Conservation (phyloP, 2,329 filamentous ascomycete genomes). For the Mariannaea sp. region DNA sequence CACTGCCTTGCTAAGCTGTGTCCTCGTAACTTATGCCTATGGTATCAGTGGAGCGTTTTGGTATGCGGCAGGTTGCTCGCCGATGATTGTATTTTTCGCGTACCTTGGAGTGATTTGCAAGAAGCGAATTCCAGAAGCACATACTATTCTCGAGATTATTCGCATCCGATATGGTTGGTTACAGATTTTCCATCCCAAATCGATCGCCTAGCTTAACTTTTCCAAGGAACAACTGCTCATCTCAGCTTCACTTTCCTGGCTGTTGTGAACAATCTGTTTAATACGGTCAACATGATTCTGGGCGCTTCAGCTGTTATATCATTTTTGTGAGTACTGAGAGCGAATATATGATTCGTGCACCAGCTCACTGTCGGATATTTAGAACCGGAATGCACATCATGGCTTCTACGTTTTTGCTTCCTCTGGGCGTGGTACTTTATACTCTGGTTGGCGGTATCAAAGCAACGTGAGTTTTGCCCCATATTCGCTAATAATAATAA, state of each 20-base stretch:
- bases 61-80: constrained; percentile 19
- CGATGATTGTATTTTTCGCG: constrained; percentile 76
- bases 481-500: neutral
- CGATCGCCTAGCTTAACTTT: neutral
- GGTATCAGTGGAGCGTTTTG: constrained; percentile 20
- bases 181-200: neutral
- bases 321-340: constrained; percentile 34
- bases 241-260: constrained; percentile 80
- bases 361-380: neutral
- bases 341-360: too few relatives aligned
- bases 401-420: constrained; percentile 82
- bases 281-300: constrained; percentile 85
- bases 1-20: constrained; percentile 18
- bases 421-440: constrained; percentile 71
- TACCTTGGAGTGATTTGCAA: constrained; percentile 89
- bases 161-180: constrained; percentile 67
- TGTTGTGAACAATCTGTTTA: constrained; percentile 81
- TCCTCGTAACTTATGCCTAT: constrained; percentile 19
- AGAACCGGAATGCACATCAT: constrained; percentile 57
- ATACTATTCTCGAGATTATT: constrained; percentile 82
- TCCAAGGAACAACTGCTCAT: constrained; percentile 65
- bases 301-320: constrained; percentile 68
- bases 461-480: constrained; percentile 57
- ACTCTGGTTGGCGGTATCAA: constrained; percentile 80
- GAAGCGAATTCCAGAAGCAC: constrained; percentile 81